These are phyloP conservation scores for Russula brevipes DNA, from an alignment of 768 basidiomycete genomes.

Conservation along the genomic window DNA sequence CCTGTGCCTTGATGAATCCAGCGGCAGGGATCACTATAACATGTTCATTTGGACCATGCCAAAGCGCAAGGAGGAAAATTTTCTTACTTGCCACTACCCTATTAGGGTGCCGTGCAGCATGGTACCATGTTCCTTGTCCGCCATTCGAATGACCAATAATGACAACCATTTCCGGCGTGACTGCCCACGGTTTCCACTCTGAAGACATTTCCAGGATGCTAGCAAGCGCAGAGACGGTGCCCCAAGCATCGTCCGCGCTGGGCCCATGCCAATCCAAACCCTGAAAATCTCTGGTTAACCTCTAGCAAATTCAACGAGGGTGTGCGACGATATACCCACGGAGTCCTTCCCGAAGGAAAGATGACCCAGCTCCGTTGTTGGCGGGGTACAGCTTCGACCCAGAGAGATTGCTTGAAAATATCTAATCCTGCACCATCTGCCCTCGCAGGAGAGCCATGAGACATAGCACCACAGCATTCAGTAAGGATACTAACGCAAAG, in stretches of 20 bases:
- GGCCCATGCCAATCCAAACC: slow-evolving; percentile 93
- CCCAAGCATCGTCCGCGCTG: slow-evolving; percentile 67
- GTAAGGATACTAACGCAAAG: slow-evolving; percentile 45
- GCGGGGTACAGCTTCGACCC: slow-evolving; percentile 57
- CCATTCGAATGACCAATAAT: slow-evolving; percentile 92
- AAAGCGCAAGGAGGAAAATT: slow-evolving; percentile 15
- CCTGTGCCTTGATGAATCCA: slow-evolving; percentile 81
- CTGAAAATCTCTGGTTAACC: slow-evolving; percentile 33
- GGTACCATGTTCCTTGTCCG: slow-evolving; percentile 84
- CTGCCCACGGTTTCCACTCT: slow-evolving; percentile 41
- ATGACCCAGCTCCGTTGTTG: slow-evolving; percentile 67
- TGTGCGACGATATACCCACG: slow-evolving; percentile 56
- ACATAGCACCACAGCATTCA: not conserved
- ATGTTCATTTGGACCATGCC: not conserved
- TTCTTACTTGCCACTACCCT: slow-evolving; percentile 54
- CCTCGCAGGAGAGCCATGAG: slow-evolving; percentile 11
- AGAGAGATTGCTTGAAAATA: slow-evolving; percentile 49
- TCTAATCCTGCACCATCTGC: slow-evolving; percentile 87
- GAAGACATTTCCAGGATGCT: slow-evolving; percentile 38
- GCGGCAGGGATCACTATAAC: slow-evolving; percentile 66
- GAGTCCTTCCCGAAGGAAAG: slow-evolving; percentile 75
- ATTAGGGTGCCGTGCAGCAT: slow-evolving; percentile 74
- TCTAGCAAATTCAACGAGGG: not conserved
- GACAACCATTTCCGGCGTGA: slow-evolving; percentile 42
- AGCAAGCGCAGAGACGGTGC: slow-evolving; percentile 51